A percentile compares a stretch with the other conserved stretches of the same genome.
Evolutionary conservation across 208 protist genomes (phyloP).

Genomic region (Herpetomonas muscarum): DNA sequence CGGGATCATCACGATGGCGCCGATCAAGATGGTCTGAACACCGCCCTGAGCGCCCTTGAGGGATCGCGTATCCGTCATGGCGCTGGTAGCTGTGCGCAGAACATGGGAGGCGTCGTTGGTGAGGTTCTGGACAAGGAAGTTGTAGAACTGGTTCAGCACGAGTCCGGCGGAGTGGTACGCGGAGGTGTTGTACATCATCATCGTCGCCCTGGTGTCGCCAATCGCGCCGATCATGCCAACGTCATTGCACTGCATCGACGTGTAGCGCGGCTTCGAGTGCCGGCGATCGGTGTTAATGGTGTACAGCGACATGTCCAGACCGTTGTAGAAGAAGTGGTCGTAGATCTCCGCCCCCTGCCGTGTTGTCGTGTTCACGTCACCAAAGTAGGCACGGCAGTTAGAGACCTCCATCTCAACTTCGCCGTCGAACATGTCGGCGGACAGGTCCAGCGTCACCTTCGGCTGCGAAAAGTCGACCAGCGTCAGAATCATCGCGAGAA

Average conservation of each 20-base stretch:
- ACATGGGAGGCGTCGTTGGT: constrained; percentile 4
- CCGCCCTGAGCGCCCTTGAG: constrained; percentile 4
- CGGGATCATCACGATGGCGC: constrained; percentile 28
- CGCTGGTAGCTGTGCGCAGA: constrained; percentile 3
- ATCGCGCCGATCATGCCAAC: not conserved
- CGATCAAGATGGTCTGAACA: constrained; percentile 21
- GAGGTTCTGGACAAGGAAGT: constrained; percentile 9
- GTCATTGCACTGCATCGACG: constrained; percentile 10
- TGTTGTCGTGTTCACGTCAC: constrained; percentile 8
- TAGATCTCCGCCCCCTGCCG: constrained; percentile 11
- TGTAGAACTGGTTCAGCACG: constrained; percentile 13
- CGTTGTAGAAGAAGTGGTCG: constrained; percentile 17
- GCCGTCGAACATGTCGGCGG: constrained; percentile 9
- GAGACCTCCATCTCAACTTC: constrained; percentile 10
- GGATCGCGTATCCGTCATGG: constrained; percentile 5
- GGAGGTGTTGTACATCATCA: constrained; percentile 24
- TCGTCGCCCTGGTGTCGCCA: not conserved
- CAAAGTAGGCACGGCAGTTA: constrained; percentile 11
- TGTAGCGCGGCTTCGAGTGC: constrained; percentile 7
- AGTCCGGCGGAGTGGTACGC: constrained; percentile 14
- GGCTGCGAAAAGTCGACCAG: constrained; percentile 11
- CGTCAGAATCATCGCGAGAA: constrained; percentile 38
- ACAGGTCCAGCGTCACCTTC: not conserved
- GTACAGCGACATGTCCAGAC: constrained; percentile 11
- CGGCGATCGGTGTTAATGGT: constrained; percentile 11